A percentile compares a stretch with the other conserved stretches of the same genome.
Evolutionary conservation across 345 rosid species (phyloP).

Genomic region (Salix koriyanagi): DNA sequence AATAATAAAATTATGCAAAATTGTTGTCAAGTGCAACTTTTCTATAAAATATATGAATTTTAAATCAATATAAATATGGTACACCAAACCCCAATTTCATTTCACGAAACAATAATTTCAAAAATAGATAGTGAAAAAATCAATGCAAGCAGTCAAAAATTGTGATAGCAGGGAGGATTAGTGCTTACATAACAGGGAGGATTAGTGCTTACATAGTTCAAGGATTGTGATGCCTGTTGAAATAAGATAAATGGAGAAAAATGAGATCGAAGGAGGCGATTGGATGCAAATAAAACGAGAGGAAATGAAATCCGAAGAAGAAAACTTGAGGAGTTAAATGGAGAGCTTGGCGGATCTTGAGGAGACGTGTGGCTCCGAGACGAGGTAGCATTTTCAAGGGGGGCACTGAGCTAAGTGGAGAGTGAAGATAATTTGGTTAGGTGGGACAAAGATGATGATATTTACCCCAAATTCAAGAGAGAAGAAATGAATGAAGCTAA

Average conservation of each 20-base stretch:
- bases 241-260: neutral
- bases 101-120: too few species aligned
- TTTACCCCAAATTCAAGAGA: neutral
- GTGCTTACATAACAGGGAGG: constrained; percentile 49
- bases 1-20: too few species aligned
- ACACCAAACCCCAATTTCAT: constrained; percentile 11
- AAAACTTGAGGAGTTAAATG: constrained; percentile 50
- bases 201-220: constrained; percentile 67
- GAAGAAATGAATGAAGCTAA: neutral
- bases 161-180: neutral
- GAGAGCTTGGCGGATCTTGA: constrained; percentile 76
- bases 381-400: constrained; percentile 67
- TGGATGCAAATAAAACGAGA: constrained; percentile 15
- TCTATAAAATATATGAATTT: too few species aligned
- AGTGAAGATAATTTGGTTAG: neutral
- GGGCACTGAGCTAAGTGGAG: constrained; percentile 6
- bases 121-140: neutral
- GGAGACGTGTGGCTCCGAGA: constrained; percentile 64
- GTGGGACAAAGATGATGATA: neutral
- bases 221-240: constrained; percentile 51
- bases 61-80: constrained; percentile 38
- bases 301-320: neutral
- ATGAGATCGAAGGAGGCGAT: constrained; percentile 15
- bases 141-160: neutral
- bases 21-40: too few species aligned